Conservation (phyloP, 2,329 filamentous ascomycete genomes). For the Penicillium sp. region DNA sequence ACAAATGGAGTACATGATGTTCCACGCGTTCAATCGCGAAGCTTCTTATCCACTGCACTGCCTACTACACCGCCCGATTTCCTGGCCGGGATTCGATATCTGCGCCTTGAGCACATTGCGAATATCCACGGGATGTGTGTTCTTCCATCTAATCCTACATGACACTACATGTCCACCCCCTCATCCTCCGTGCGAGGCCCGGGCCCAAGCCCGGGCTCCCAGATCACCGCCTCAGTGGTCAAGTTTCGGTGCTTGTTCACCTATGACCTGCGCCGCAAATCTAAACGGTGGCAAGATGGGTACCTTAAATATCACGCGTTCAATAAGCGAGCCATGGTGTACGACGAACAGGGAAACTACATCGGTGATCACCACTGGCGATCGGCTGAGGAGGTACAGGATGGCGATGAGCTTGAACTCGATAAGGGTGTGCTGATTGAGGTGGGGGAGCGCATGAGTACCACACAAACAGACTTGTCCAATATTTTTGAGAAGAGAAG, state of each 20-base stretch:
- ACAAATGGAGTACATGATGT: background rate
- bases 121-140: background rate
- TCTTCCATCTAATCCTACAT: background rate
- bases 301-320: conserved; percentile 84
- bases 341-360: conserved; percentile 76
- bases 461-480: conserved; percentile 73
- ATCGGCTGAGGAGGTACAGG: conserved; percentile 64
- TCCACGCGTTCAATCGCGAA: background rate
- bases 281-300: conserved; percentile 93
- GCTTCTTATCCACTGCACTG: conserved; percentile 1
- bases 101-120: background rate
- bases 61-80: background rate
- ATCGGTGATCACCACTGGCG: conserved; percentile 85
- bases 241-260: conserved; percentile 87
- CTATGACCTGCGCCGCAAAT: conserved; percentile 78
- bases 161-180: conserved; percentile 22
- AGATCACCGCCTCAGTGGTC: conserved; percentile 71
- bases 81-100: background rate
- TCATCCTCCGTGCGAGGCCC: conserved; percentile 31
- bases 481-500: conserved; percentile 71
- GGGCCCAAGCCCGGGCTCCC: conserved; percentile 47
- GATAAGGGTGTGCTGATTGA: conserved; percentile 78
- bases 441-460: conserved; percentile 72
- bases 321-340: conserved; percentile 88
- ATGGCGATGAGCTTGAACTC: conserved; percentile 79